Evolutionary conservation across 305 asterid genomes (phyloP), one percentile per base, ranked within the genome.

Genomic region (Solanum hybrid): DNA sequence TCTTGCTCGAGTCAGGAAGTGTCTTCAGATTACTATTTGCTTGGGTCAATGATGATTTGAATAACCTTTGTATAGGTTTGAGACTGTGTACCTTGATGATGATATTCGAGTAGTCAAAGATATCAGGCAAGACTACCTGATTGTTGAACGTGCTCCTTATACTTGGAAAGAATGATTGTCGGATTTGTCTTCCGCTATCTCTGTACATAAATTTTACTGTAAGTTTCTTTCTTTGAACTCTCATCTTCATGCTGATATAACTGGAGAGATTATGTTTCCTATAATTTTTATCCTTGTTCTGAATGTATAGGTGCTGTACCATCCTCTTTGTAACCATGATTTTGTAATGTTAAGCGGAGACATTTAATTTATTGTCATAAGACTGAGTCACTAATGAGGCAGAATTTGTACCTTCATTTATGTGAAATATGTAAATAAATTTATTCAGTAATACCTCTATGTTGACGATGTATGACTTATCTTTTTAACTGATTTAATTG

Each of bases 21-120:
- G 61, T 79, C 16, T 82, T 81, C 36, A 26, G 87, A 40, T 81
- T 80, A 37, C 69, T 9, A 42, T 42, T 82, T 82, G 37, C 34
- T 42, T 82, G 4, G 69, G 34, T 81, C 67, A 81, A 28, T 81
- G 26, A 81, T 81, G 69, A 11, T 13, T 40, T 81, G 8, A 26
- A 26, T 81, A 40, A 81, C 36, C 64, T 37, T 80, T 42, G 71
- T 88, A 91, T 82, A 82, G 87, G 87, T 82, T 82, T 42, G 87
- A 82, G 36, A 82, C 87, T 1, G 74, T 95, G 35, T 97, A 96
- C 93, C 94, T 97, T 64, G 99, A 96, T 91, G 97, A 94, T 92
- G 98, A 96, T 88, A 95, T 97, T 87, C 96, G 99, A 90, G 98
- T 96, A 87, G 99, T 91, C 93, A 96, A 82, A 92, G 99, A 97